These are phyloP conservation scores for Calonectria pseudoreteaudii DNA, from an alignment of 2,329 filamentous ascomycete genomes.

Conservation along the genomic window DNA sequence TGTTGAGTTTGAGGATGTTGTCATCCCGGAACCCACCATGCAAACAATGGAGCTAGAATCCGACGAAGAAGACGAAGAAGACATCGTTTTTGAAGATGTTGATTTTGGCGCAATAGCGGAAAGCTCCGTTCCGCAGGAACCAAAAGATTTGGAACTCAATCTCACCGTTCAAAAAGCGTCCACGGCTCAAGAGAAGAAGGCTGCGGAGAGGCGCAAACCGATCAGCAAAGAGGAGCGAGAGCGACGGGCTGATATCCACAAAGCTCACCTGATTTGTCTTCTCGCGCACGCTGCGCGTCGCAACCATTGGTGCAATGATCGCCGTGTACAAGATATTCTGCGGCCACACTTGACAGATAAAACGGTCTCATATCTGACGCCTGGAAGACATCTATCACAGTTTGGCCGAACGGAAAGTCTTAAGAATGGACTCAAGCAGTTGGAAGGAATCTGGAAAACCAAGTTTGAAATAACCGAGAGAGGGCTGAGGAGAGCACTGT, in stretches of 20 bases:
- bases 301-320: slow-evolving; percentile 91
- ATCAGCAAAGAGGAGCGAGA: slow-evolving; percentile 66
- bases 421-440: slow-evolving; percentile 80
- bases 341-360: slow-evolving; percentile 74
- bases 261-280: slow-evolving; percentile 85
- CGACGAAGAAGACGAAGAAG: slow-evolving; percentile 59
- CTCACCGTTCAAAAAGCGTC: slow-evolving; percentile 59
- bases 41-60: slow-evolving; percentile 65
- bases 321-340: slow-evolving; percentile 73
- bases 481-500: slow-evolving; percentile 77
- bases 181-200: slow-evolving; percentile 44
- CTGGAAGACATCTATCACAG: slow-evolving; percentile 74
- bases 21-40: slow-evolving; percentile 58
- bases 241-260: slow-evolving; percentile 81
- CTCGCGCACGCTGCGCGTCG: slow-evolving; percentile 80
- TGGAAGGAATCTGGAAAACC: slow-evolving; percentile 73
- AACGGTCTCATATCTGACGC: slow-evolving; percentile 75
- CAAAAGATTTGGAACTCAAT: slow-evolving; percentile 62
- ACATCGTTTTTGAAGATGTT: slow-evolving; percentile 62
- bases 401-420: slow-evolving; percentile 82
- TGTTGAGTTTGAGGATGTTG: slow-evolving; percentile 63
- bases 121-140: slow-evolving; percentile 36
- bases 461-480: slow-evolving; percentile 78
- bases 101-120: slow-evolving; percentile 52
- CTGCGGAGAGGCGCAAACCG: slow-evolving; percentile 60